Evolutionary conservation across 1,284 basidiomycete genomes (phyloP).

Genomic region (Ganoderma lucidum): DNA sequence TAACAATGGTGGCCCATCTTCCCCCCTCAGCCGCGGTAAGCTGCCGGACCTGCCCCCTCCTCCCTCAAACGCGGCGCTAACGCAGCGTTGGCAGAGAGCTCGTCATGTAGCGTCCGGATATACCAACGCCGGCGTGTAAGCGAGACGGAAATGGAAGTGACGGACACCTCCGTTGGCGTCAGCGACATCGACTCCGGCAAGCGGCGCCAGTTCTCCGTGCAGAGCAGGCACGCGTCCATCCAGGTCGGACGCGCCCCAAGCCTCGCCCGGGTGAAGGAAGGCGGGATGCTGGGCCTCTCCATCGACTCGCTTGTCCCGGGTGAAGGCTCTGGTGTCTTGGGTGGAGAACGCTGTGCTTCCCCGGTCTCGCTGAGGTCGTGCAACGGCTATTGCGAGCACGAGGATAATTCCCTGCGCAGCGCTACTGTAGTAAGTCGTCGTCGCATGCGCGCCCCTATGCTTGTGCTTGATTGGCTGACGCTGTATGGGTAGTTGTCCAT

Average conservation of each 20-base stretch:
- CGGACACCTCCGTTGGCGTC: conserved; percentile 27
- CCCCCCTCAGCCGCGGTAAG: conserved; percentile 13
- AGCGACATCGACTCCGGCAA: conserved; percentile 20
- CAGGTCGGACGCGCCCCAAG: conserved; percentile 15
- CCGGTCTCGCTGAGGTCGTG: conserved; percentile 27
- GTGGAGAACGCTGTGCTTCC: conserved; percentile 21
- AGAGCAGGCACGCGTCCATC: conserved; percentile 21
- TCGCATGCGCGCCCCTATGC: too few species aligned
- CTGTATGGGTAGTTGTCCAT: conserved; percentile 30
- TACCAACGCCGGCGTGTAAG: conserved; percentile 22
- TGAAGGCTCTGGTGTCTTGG: conserved; percentile 5
- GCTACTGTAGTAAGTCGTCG: conserved; percentile 28
- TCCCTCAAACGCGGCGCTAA: not conserved
- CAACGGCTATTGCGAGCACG: conserved; percentile 29
- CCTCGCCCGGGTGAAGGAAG: conserved; percentile 22
- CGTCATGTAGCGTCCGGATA: conserved; percentile 21
- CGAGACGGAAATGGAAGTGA: conserved; percentile 21
- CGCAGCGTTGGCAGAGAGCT: conserved; percentile 11
- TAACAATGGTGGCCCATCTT: not conserved
- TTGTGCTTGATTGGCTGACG: not conserved
- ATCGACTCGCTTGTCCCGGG: conserved; percentile 11
- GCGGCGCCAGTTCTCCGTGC: conserved; percentile 23
- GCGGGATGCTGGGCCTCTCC: not conserved
- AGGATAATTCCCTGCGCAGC: conserved; percentile 12
- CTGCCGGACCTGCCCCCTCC: not conserved